Evolutionary conservation across 495 filamentous ascomycete genomes (phyloP), one percentile per base, ranked within the genome.

Genomic region (Penicillium robsamsonii): DNA sequence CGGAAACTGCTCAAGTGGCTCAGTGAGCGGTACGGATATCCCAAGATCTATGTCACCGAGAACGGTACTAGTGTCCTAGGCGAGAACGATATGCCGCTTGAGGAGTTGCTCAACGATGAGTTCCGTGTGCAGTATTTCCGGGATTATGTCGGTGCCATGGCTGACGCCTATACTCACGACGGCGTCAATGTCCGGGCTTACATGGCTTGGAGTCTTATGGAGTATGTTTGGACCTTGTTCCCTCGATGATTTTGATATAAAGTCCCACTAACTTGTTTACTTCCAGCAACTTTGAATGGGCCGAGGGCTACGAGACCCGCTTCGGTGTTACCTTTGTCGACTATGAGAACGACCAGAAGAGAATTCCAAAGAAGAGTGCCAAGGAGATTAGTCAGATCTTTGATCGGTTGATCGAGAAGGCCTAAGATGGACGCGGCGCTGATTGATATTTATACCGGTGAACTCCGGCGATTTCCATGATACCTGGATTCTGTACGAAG

Each of bases 251-350:
- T 47, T 33, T 10, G 10, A 30, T 7, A 18, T n/a, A 45, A 42
- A 7, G 2, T 10, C 12, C 35, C 31, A 15, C 60, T 68, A 46
- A 74, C 31, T 41, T 40, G 15, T 50, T 15, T 33, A 27, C 48
- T 52, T 42, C 17, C 35, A 81, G 78, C 56, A 82, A 82, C 65
- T 82, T 81, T 42, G 79, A 82, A 49, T 82, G 79, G 79, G 87
- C 88, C 46, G 88, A 92, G 62, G 87, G 88, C n/a, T 91, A 90
- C 69, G 85, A 89, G 71, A 89, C 88, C n/a, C 79, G 87, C 22
- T 92, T 92, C 62, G 87, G 88, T 38, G 86, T 91, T 44, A 90
- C 87, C 6, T 90, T 78, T 67, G 87, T 91, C 38, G 87, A 90
- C 73, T 90, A 92, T 61, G 76, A 80, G 59, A 82, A 88, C 51